Base-by-base conservation (phyloP, 1,284 basidiomycete genomes). In the Ustilago cynodontis region DNA sequence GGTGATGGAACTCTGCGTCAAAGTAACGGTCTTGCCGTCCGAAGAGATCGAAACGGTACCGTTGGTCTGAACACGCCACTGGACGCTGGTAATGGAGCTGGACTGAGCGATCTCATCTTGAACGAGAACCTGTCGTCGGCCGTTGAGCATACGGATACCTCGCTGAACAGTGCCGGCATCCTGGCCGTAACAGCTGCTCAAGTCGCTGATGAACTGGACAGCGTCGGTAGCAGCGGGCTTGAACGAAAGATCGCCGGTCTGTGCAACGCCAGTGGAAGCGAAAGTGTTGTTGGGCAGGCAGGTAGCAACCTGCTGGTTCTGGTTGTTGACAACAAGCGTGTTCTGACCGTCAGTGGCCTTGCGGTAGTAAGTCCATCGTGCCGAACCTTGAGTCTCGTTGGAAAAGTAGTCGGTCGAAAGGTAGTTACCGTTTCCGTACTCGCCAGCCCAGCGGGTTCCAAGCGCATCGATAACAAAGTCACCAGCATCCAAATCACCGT, bases 281-380 rank as follows among this genome's bases (percentile, higher is more conserved):
- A 90, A 90, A 51, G 86, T 87, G 37, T 89, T 88, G 24, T 88
- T 89, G 0, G 95, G 94, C 14, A 69, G 62, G 66, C 92, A 92
- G 37, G 85, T 86, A 54, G 29, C 45, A 49, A 97, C 91, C 70
- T 91, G 89, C 88, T 99, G 95, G 88, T 99, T 98, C 52, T 87
- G 84, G 75, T 89, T 87, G 86, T 91, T 90, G 79, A 98, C 89
- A 60, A 95, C 82, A 73, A 99, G 89, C 2, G 94, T 95, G 89
- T 99, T 99, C 88, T 99, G 97, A 14, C 96, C 96, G 87, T 95
- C 93, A 1, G 95, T 98, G 86, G 91, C 90, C 89, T 96, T 98
- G 86, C 95, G 91, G 90, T 97, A 99, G 80, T 86, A 86, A 28
- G 76, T 72, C 82, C 83, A 85, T 28, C 80, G 77, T 37, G 53